Evolutionary conservation across 768 basidiomycete genomes (phyloP), one percentile per base, ranked within the genome.

Genomic region (Hysterangium stoloniferum): DNA sequence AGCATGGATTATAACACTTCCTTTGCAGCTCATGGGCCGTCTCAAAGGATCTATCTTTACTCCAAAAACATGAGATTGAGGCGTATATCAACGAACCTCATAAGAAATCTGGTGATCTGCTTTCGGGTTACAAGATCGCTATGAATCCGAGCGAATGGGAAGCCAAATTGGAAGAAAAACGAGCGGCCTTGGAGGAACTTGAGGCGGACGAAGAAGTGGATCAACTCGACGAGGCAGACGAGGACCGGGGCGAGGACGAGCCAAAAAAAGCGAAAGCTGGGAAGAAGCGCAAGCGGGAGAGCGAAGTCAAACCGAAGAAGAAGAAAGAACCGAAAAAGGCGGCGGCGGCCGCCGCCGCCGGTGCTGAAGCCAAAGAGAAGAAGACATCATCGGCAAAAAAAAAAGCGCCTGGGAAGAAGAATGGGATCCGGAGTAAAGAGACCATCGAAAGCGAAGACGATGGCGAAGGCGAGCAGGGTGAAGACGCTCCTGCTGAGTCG

Each of bases 31-130:
- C 89, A 17, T 97, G 94, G 94, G 73, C 88, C 35, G 71, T 79
- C 28, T 63, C 83, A 1, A 85, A 84, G 59, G 94, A 96, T 65
- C 80, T 97, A 46, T 86, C 82, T 19, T 77, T 77, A 55, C 77
- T 97, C 22, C 77, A 82, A 59, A 64, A 72, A 4, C 78, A 86
- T 64, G 88, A 90, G 68, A 95, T 98, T 68, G 76, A 86, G 56
- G 75, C 82, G 2, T 96, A 80, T 69, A 77, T 97, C 68, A 74
- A 69, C 56, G 85, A 85, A 61, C 82, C 84, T 15, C 75, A 71
- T 66, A 91, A 90, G 71, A 82, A 78, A 63, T 80, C 77, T 34
- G 80, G 77, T 34, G 87, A 92, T 29, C 78, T 97, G 34, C 66
- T 84, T 19, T 64, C 76, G 47, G 92, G 84, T 12, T 94, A 92